Percentiles rank a stretch among this genome's conserved stretches.
Conservation (phyloP, 2,329 filamentous ascomycete genomes). For the Thielaviopsis euricoi region DNA sequence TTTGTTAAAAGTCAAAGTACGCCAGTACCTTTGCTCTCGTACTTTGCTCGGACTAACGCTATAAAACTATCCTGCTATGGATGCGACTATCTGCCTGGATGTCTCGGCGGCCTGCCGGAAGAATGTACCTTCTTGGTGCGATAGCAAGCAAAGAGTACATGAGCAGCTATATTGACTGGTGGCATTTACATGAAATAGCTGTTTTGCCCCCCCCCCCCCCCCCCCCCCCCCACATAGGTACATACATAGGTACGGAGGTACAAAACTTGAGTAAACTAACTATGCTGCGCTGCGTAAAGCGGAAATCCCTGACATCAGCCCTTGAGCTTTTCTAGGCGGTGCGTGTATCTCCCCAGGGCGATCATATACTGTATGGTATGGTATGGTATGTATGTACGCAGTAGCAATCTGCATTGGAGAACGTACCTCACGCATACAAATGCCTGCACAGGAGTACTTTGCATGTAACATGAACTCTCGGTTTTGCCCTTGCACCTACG, state of each 20-base stretch:
- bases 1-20: background rate
- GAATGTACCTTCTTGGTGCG: background rate
- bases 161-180: background rate
- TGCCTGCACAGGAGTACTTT: background rate
- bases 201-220: background rate
- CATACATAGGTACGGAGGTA: too few relatives aligned
- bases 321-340: background rate
- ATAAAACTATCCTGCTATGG: background rate
- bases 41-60: background rate
- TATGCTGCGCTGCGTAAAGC: too few relatives aligned
- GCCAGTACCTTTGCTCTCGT: background rate
- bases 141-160: background rate
- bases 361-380: too few relatives aligned
- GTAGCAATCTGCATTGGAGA: background rate
- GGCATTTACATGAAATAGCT: background rate
- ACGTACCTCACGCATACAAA: background rate
- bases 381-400: too few relatives aligned
- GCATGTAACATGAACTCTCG: too few relatives aligned
- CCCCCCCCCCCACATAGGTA: too few relatives aligned
- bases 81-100: too few relatives aligned
- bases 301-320: background rate
- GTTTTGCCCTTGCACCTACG: too few relatives aligned
- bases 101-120: background rate
- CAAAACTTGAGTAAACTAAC: too few relatives aligned
- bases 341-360: background rate